These are phyloP conservation scores for Scutellaria galericulata DNA, from an alignment of 257 asterid genomes.

Conservation along the genomic window DNA sequence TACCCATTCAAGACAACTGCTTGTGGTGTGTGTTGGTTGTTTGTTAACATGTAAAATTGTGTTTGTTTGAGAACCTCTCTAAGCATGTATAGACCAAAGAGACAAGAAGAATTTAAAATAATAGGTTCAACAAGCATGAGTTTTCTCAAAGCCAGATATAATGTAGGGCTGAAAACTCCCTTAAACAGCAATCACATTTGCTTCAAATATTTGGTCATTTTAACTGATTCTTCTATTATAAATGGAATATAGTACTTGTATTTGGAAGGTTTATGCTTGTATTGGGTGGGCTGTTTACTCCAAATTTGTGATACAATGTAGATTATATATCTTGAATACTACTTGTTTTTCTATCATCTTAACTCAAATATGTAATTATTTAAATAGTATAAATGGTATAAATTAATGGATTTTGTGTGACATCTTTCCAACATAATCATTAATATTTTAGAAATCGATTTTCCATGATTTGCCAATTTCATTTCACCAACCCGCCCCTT, in stretches of 20 bases:
- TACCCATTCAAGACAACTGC: neutral
- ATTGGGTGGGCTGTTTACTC: neutral
- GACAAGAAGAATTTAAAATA: neutral
- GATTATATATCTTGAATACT: neutral
- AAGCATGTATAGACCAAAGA: no score
- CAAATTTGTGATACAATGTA: neutral
- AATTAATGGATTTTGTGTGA: no score
- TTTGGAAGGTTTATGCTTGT: neutral
- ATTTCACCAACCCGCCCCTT: neutral
- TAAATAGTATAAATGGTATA: neutral
- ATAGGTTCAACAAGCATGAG: neutral
- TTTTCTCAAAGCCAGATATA: neutral
- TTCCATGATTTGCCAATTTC: neutral
- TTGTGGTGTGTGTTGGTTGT: no score
- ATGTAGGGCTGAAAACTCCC: neutral
- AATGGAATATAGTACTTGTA: neutral
- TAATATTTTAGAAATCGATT: constrained; percentile 9
- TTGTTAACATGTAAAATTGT: no score
- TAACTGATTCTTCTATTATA: neutral
- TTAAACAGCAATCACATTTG: neutral
- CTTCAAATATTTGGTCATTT: neutral
- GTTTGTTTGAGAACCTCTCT: no score
- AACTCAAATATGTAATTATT: neutral
- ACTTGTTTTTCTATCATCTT: neutral
- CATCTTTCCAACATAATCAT: no score